Percentiles rank a stretch among this genome's conserved stretches.
Evolutionary conservation across 129 eudicot genomes (phyloP).

Genomic region (Flaveria linearis): DNA sequence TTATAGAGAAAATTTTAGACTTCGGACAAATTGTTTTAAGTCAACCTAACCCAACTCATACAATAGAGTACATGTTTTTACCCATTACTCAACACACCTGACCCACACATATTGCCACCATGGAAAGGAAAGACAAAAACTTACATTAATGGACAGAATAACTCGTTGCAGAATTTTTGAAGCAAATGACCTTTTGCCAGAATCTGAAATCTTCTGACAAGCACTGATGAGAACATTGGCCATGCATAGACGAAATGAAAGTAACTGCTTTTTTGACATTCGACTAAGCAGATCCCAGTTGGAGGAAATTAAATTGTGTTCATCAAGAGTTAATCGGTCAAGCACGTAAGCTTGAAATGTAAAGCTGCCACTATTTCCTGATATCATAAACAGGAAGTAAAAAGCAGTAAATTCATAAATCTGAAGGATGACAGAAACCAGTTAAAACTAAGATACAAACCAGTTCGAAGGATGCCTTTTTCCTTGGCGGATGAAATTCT

Average conservation of each 20-base stretch:
- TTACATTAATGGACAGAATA: slow-evolving; percentile 45
- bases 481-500: slow-evolving; percentile 25
- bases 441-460: slow-evolving; percentile 27
- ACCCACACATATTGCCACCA: neutral
- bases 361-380: slow-evolving; percentile 40
- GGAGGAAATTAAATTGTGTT: slow-evolving; percentile 24
- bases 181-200: slow-evolving; percentile 61
- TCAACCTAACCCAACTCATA: neutral
- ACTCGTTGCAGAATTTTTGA: slow-evolving; percentile 49
- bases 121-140: neutral
- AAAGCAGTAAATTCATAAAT: slow-evolving; percentile 1
- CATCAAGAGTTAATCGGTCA: slow-evolving; percentile 44
- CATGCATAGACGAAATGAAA: slow-evolving; percentile 81
- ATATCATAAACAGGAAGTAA: slow-evolving; percentile 16
- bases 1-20: too few relatives aligned
- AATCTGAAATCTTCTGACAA: slow-evolving; percentile 72
- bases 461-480: slow-evolving; percentile 23
- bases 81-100: neutral
- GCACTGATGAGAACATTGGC: slow-evolving; percentile 94
- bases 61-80: neutral
- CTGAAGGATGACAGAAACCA: neutral
- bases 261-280: slow-evolving; percentile 21
- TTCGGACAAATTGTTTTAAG: neutral
- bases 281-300: slow-evolving; percentile 24
- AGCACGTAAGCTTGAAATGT: slow-evolving; percentile 64